Evolutionary conservation across 2,329 filamentous ascomycete species (phyloP).

Genomic region (Phyllosticta citrichinensis): DNA sequence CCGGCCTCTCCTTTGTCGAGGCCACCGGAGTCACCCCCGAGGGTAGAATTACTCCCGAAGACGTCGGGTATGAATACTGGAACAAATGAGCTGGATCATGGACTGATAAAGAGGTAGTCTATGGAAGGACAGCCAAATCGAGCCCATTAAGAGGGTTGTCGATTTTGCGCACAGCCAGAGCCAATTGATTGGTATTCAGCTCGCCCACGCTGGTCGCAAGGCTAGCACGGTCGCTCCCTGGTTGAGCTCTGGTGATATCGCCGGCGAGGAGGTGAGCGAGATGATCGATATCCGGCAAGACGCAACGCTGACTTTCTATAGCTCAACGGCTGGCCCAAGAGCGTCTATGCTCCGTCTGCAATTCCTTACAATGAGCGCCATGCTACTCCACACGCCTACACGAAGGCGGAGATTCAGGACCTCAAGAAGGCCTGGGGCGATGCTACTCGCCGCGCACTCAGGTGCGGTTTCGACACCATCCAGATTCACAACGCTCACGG

Average conservation of each 20-base stretch:
- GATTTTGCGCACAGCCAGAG: slow-evolving; percentile 74
- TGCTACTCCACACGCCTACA: slow-evolving; percentile 57
- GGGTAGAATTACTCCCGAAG: slow-evolving; percentile 74
- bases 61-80: slow-evolving; percentile 40
- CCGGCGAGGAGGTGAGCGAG: slow-evolving; percentile 36
- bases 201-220: slow-evolving; percentile 67
- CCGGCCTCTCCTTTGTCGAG: slow-evolving; percentile 65
- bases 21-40: slow-evolving; percentile 66
- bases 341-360: slow-evolving; percentile 48
- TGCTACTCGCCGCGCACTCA: slow-evolving; percentile 44
- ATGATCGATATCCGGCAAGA: neutral
- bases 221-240: slow-evolving; percentile 53
- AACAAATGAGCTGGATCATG: neutral
- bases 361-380: slow-evolving; percentile 53
- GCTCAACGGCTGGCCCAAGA: slow-evolving; percentile 44
- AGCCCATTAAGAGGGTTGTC: slow-evolving; percentile 56
- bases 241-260: slow-evolving; percentile 47
- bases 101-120: slow-evolving; percentile 38
- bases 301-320: slow-evolving; percentile 14
- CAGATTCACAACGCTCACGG: slow-evolving; percentile 76
- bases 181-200: slow-evolving; percentile 68
- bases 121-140: slow-evolving; percentile 78
- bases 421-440: slow-evolving; percentile 54
- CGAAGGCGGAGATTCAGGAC: slow-evolving; percentile 54
- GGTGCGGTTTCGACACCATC: slow-evolving; percentile 64